phyloP scores from a whole-genome alignment of 306 rosid species.

The Cucurbita pepo region DNA sequence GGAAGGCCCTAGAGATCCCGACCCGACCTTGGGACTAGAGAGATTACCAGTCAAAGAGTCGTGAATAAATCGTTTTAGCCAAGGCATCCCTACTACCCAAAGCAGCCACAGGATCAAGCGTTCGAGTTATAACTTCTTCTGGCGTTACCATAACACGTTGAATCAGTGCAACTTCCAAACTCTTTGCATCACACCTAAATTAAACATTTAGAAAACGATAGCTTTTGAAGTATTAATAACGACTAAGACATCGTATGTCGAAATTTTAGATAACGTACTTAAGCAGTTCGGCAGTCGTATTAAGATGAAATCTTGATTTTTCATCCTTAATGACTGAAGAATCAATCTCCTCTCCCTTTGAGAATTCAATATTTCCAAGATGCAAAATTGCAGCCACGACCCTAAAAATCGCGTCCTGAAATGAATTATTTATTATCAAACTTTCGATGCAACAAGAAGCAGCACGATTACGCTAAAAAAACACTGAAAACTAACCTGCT shows the following conservation, averaged over 20 bases:
- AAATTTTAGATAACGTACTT: conserved; percentile 27
- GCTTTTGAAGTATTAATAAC: not conserved
- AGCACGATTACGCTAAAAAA: not conserved
- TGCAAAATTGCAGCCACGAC: conserved; percentile 95
- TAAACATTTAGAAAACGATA: not conserved
- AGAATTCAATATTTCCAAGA: conserved; percentile 89
- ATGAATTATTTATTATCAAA: conserved; percentile 14
- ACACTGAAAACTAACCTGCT: conserved; percentile 46
- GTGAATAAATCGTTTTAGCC: conserved; percentile 87
- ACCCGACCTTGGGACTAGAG: conserved; percentile 1
- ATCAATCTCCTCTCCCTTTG: conserved; percentile 86
- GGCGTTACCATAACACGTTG: conserved; percentile 99
- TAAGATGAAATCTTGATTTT: conserved; percentile 89
- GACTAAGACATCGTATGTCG: conserved; percentile 7
- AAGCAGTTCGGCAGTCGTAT: conserved; percentile 80
- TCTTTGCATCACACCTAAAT: conserved; percentile 73
- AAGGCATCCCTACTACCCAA: conserved; percentile 89
- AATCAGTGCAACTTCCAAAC: conserved; percentile 96
- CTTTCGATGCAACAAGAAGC: not conserved
- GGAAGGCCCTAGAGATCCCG: not conserved
- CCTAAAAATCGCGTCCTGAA: conserved; percentile 92
- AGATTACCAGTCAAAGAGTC: conserved; percentile 94
- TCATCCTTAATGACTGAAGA: conserved; percentile 90
- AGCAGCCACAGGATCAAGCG: conserved; percentile 97
- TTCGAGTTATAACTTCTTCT: conserved; percentile 94